A percentile compares a stretch with the other conserved stretches of the same genome.
These are phyloP conservation scores for Lasiodiplodia theobromae DNA, from an alignment of 2,329 filamentous ascomycete species.

Conservation along the genomic window DNA sequence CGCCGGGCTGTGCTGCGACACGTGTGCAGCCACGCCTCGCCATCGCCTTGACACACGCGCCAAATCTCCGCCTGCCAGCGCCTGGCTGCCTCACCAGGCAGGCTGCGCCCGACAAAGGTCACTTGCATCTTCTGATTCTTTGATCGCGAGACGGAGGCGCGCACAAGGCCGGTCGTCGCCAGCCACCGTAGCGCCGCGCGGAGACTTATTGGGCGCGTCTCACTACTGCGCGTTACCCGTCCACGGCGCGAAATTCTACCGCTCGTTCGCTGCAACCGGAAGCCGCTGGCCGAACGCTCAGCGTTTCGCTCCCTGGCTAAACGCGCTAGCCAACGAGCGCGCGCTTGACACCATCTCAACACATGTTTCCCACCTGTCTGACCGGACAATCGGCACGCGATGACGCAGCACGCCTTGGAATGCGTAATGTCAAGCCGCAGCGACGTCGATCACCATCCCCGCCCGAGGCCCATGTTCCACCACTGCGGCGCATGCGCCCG, in stretches of 20 bases:
- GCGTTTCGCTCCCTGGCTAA: background rate
- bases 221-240: slow-evolving; percentile 3
- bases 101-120: background rate
- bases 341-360: background rate
- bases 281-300: background rate
- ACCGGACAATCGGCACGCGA: slow-evolving; percentile 1
- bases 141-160: background rate
- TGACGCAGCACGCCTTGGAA: background rate
- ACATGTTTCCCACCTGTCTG: background rate
- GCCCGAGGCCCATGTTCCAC: background rate
- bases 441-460: slow-evolving; percentile 16
- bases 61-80: slow-evolving; percentile 1
- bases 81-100: slow-evolving; percentile 13
- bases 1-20: slow-evolving; percentile 19
- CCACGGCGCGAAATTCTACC: background rate
- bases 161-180: background rate
- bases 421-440: slow-evolving; percentile 22
- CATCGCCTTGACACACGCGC: slow-evolving; percentile 14
- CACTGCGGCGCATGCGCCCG: background rate
- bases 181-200: slow-evolving; percentile 7
- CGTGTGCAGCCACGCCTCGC: slow-evolving; percentile 22
- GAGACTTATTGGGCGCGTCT: slow-evolving; percentile 15
- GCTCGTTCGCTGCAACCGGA: background rate
- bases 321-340: background rate
- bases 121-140: background rate